Base-by-base conservation (phyloP, 257 asterid species). In the Salvia miltiorrhiza region DNA sequence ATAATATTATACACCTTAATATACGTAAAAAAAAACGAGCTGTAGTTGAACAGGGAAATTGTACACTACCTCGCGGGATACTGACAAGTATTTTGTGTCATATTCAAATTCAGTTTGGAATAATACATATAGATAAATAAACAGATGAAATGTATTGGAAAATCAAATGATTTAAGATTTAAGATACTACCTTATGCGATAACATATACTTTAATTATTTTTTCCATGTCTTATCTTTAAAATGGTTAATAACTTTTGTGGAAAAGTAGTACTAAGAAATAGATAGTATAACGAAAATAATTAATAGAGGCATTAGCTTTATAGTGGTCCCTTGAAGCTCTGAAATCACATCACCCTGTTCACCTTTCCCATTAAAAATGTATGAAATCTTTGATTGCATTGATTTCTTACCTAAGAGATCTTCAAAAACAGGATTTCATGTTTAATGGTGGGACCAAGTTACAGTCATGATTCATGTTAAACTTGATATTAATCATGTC, bases 401-500 rank as follows among this genome's bases (percentile, higher is more conserved):
- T 59, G 81, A 77, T 77, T 54, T 73, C 78, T 77, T 68, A 77
- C 78, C 76, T 77, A 77, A 77, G 55, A 73, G 58, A 77, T 77
- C 78, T 69, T 54, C 40, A 57, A 44, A 14, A 66, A 77, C 73
- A 67, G 72, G 63, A 61, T 55, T 37, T 44, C 48, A 63, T 23
- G 4, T 40, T 57, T 41, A 72, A 7, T 72, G 75, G 78, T 68
- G 76, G 82, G 76, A 0, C 82, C 78, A 33, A 37, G 60, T 73
- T 35, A 67, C 16, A 28, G 69, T 75, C 79, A 78, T 80, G 74
- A 70, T 77, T 76, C 76, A 76, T 80, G 66, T 63, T 77, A 63
- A 64, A 71, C 69, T 65, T 61, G 14, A 67, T 28, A 43, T 5
- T 69, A 71, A 74, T 80, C 75, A 71, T 70, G 82, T 84, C 83